Base-by-base conservation (phyloP, 192 early-diverging fungal species). In the Chytriomyces sp. region DNA sequence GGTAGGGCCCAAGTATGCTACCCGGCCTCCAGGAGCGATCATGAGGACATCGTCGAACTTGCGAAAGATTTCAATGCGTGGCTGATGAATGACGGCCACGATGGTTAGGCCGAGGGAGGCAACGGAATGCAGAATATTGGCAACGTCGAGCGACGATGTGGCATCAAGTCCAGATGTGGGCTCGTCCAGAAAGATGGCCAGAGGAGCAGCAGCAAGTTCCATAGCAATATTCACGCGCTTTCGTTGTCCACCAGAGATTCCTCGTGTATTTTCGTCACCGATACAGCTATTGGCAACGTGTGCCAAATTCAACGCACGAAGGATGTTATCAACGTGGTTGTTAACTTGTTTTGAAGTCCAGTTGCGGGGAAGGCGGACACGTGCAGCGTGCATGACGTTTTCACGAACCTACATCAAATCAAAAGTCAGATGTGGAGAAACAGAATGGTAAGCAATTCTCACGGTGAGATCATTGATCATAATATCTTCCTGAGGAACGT, bases 161-260 rank as follows among this genome's bases (percentile, higher is more conserved):
- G 86, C 81, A 73, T 92, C 91, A 31, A 92, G 64, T 30, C 91
- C 91, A 32, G 85, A 87, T 6, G 91, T 92, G 8, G 91, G 91
- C 36, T 92, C 91, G 72, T 91, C 90, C 72, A 89, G 72, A 64
- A 91, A 89, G 49, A 91, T 76, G 22, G 89, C 81, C 41, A 78
- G 81, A 4, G 90, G 90, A 49, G 86, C 78, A 17, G 81, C 79
- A 41, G 82, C 76, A 22, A 84, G 76, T 64, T 92, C 91, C 89
- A 92, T 91, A 10, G 90, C 91, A 73, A 92, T 91, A 64, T 91
- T 91, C 54, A 91, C 90, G 5, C 91, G 82, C 73, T 92, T 92
- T 3, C 91, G 73, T 53, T 92, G 90, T 25, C 90, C 90, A 70
- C 91, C 91, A 17, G 86, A 89, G 31, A 92, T 85, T 34, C 91